Base-by-base conservation (phyloP, 2,329 filamentous ascomycete genomes). In the Alternaria sp. region DNA sequence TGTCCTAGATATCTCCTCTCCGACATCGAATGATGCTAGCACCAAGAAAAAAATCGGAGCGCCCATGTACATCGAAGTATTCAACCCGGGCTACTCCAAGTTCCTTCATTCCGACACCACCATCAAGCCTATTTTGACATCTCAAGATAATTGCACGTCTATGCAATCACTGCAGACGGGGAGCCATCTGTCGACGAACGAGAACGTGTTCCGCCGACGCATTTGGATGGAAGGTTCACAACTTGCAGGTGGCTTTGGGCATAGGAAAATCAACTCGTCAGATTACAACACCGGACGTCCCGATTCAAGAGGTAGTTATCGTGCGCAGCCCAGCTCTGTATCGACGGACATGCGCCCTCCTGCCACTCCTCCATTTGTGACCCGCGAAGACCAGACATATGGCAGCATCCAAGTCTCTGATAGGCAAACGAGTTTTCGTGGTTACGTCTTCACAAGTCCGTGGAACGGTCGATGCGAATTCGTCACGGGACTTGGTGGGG, bases 381-480 rank as follows among this genome's bases (percentile, higher is more conserved):
- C 68, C 40, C 63, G 65, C 11, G 66, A 72, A 3, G 69, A 69
- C 33, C 73, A 75, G 55, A 31, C 63, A 3, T 72, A 76, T 45
- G 64, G 60, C 24, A 69, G 68, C 9, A 70, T 72, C 4, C 69
- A 71, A 37, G 60, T 83, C 79, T 17, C 79, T 82, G 61, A 85
- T 17, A 71, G 61, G 33, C 71, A 68, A 23, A 82, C 87, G 0
- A 83, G 84, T 31, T 90, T 88, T 71, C 78, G 79, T 62, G 77
- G 84, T 17, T 96, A 96, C 77, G 85, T 87, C 1, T 97, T 97
- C 73, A 80, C 82, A 21, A 95, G 91, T 40, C 93, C 93, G 0
- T 98, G 94, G 94, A 88, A 92, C 60, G 91, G 92, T 14, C 85
- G 85, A 40, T 98, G 94, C 78, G 90, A 93, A 60, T 98, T 98